Evolutionary conservation across 192 early-diverging fungal species (phyloP).

Genomic region (Coemansia sp.): DNA sequence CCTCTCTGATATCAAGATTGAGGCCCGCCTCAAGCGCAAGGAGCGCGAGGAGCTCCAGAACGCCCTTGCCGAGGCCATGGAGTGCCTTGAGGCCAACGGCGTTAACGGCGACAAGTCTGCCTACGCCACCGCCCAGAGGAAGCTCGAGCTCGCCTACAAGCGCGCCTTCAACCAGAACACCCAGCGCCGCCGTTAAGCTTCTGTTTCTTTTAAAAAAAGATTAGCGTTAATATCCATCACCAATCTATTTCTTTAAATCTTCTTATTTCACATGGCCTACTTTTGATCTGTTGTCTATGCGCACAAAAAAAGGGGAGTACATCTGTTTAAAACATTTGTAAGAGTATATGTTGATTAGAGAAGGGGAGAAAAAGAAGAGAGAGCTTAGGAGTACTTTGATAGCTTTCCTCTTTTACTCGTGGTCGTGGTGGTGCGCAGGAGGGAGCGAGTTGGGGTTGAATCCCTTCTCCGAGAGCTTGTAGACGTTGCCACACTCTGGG

Average conservation of each 20-base stretch:
- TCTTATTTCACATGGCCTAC: too few species aligned
- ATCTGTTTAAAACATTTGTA: neutral
- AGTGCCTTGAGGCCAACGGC: constrained; percentile 69
- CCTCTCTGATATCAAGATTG: constrained; percentile 72
- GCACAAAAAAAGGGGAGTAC: neutral
- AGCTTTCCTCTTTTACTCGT: constrained; percentile 13
- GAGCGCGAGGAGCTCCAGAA: constrained; percentile 74
- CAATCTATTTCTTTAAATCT: neutral
- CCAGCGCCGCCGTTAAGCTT: constrained; percentile 41
- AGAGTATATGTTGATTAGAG: neutral
- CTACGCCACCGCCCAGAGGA: constrained; percentile 68
- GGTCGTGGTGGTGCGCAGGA: constrained; percentile 18
- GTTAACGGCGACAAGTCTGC: constrained; percentile 64
- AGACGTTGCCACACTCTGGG: constrained; percentile 90
- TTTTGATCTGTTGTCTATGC: neutral
- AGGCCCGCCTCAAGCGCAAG: constrained; percentile 71
- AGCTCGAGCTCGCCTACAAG: constrained; percentile 72
- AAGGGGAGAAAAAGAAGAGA: constrained; percentile 7
- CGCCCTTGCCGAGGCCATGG: constrained; percentile 78
- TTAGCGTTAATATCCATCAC: neutral
- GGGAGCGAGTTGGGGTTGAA: constrained; percentile 42
- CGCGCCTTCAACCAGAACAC: constrained; percentile 61
- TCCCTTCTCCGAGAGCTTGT: constrained; percentile 63
- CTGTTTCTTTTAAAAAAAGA: neutral
- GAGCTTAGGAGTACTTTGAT: neutral